These are phyloP conservation scores for Kwoniella shivajii DNA, from an alignment of 1,284 basidiomycete genomes.

Conservation along the genomic window DNA sequence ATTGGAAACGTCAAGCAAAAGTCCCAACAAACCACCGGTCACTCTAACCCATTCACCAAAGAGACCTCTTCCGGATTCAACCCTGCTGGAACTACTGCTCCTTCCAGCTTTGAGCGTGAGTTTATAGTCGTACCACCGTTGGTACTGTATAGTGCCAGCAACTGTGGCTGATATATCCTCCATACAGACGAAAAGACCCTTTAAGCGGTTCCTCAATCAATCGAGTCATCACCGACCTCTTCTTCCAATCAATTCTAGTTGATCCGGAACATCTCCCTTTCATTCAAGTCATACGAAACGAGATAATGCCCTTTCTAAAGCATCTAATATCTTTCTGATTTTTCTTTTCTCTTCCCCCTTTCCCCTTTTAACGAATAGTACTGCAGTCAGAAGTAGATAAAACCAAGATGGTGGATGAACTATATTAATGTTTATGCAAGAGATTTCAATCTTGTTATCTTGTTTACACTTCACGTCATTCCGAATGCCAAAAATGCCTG, in stretches of 20 bases:
- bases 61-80: slow-evolving; percentile 30
- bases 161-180: not conserved
- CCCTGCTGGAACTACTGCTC: slow-evolving; percentile 42
- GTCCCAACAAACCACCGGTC: slow-evolving; percentile 20
- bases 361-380: not conserved
- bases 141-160: not conserved
- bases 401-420: not conserved
- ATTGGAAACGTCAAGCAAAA: slow-evolving; percentile 57
- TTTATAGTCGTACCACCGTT: not conserved
- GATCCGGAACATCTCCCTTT: too few relatives aligned
- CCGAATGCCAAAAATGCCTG: slow-evolving; percentile 1
- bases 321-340: too few relatives aligned
- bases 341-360: too few relatives aligned
- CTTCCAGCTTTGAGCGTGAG: slow-evolving; percentile 49
- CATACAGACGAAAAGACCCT: slow-evolving; percentile 45
- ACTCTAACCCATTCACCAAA: slow-evolving; percentile 35
- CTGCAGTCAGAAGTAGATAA: not conserved
- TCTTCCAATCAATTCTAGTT: too few relatives aligned
- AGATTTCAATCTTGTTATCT: too few relatives aligned
- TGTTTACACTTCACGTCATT: too few relatives aligned
- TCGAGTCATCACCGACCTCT: not conserved
- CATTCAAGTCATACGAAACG: not conserved
- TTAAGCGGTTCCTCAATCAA: slow-evolving; percentile 29
- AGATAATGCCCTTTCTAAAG: too few relatives aligned
- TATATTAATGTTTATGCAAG: not conserved